phyloP scores from a whole-genome alignment of 345 rosid species.

The Eucalyptus polyanthemos region DNA sequence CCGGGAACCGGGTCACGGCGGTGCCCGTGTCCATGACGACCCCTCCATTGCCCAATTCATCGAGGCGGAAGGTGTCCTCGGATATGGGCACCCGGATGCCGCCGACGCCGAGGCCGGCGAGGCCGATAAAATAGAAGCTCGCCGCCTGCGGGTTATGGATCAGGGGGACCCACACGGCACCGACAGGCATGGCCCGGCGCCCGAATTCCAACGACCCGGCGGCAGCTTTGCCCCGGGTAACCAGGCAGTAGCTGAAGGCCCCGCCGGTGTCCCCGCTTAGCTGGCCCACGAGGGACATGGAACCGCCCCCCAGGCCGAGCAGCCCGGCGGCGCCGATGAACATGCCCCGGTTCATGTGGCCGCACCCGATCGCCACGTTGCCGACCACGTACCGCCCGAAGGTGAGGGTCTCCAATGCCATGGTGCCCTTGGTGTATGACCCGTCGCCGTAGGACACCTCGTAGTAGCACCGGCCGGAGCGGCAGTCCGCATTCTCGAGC shows the following conservation, averaged over 20 bases:
- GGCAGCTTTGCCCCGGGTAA: slow-evolving; percentile 53
- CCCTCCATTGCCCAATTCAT: slow-evolving; percentile 61
- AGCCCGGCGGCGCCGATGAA: slow-evolving; percentile 91
- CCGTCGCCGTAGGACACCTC: slow-evolving; percentile 96
- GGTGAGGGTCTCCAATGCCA: slow-evolving; percentile 87
- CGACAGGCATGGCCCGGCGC: slow-evolving; percentile 62
- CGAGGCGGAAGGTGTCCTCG: slow-evolving; percentile 32
- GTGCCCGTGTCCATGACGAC: slow-evolving; percentile 99
- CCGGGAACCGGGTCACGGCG: slow-evolving; percentile 81
- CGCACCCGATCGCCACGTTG: slow-evolving; percentile 90
- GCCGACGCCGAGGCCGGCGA: slow-evolving; percentile 80
- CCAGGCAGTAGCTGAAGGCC: slow-evolving; percentile 86
- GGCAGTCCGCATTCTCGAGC: slow-evolving; percentile 62
- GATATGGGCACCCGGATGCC: slow-evolving; percentile 46
- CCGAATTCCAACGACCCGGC: slow-evolving; percentile 82
- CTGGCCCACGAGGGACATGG: slow-evolving; percentile 86
- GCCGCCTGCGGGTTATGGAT: slow-evolving; percentile 66
- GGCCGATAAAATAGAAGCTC: slow-evolving; percentile 75
- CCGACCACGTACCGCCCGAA: slow-evolving; percentile 40
- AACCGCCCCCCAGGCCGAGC: slow-evolving; percentile 83
- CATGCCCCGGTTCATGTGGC: slow-evolving; percentile 87
- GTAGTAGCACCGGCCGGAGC: slow-evolving; percentile 69
- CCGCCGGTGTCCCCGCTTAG: slow-evolving; percentile 78
- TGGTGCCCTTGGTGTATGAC: slow-evolving; percentile 75
- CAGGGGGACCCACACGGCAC: slow-evolving; percentile 90